These are phyloP conservation scores for Sedum album DNA, from an alignment of 164 flowering plant genomes.

Conservation along the genomic window DNA sequence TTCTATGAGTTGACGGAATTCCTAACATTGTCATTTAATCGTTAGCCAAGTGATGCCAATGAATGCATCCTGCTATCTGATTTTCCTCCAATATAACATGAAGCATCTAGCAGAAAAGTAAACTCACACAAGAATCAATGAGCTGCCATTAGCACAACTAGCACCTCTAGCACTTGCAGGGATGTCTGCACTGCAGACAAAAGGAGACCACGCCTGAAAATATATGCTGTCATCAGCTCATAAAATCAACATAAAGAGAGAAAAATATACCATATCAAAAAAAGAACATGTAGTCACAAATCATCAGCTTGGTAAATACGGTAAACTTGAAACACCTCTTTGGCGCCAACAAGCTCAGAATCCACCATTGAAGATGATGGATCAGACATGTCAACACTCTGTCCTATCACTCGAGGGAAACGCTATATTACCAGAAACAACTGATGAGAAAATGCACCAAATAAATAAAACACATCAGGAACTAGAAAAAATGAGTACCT, in stretches of 20 bases:
- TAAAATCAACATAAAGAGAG: background rate
- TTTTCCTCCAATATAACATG: background rate
- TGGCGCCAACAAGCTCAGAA: constrained; percentile 28
- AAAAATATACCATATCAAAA: background rate
- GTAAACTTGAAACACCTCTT: constrained; percentile 19
- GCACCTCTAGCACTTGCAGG: constrained; percentile 21
- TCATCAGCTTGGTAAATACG: background rate
- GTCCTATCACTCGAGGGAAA: constrained; percentile 44
- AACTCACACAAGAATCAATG: constrained; percentile 51
- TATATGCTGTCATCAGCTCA: constrained; percentile 7
- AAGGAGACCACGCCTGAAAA: constrained; percentile 75
- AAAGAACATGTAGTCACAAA: background rate
- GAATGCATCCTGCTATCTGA: no score
- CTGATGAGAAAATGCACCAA: no score
- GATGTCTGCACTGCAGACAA: constrained; percentile 32
- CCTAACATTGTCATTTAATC: constrained; percentile 27
- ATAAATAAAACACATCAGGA: background rate
- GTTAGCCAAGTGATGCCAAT: background rate
- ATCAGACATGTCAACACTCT: constrained; percentile 17
- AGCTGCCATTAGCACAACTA: constrained; percentile 19
- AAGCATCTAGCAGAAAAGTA: background rate
- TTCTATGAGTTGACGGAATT: constrained; percentile 45
- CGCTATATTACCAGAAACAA: constrained; percentile 25
- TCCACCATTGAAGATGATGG: constrained; percentile 9
- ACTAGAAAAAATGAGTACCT: constrained; percentile 29